These are phyloP conservation scores for Hypomyces perniciosus DNA, from an alignment of 2,329 filamentous ascomycete species.

Conservation along the genomic window DNA sequence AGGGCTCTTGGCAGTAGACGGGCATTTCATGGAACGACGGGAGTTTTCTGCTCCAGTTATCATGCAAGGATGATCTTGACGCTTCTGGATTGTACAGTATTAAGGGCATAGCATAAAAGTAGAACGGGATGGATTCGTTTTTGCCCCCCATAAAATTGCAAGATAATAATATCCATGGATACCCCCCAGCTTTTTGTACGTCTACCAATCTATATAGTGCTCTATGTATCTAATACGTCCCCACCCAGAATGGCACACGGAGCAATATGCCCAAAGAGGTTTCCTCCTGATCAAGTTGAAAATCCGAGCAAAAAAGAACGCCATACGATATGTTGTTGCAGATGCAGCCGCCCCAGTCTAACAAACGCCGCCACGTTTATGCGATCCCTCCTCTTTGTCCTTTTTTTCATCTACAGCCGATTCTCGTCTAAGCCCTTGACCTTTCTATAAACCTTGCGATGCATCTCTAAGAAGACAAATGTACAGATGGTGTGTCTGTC, in stretches of 20 bases:
- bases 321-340: neutral
- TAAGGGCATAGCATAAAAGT: neutral
- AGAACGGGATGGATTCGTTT: slow-evolving; percentile 1
- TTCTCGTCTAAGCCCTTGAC: slow-evolving; percentile 35
- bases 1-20: slow-evolving; percentile 41
- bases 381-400: neutral
- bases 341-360: slow-evolving; percentile 12
- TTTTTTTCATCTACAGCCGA: neutral
- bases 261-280: neutral
- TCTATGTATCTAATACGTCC: slow-evolving; percentile 1
- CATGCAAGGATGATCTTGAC: slow-evolving; percentile 5
- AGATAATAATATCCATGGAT: slow-evolving; percentile 4
- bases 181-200: neutral
- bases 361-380: slow-evolving; percentile 20
- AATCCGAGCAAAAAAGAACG: neutral
- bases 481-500: slow-evolving; percentile 74
- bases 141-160: neutral
- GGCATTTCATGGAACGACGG: slow-evolving; percentile 13
- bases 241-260: neutral
- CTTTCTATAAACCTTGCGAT: slow-evolving; percentile 69
- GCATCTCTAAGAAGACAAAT: slow-evolving; percentile 79
- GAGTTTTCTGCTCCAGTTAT: slow-evolving; percentile 3
- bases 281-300: neutral
- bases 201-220: slow-evolving; percentile 3
- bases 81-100: slow-evolving; percentile 12